Base-by-base conservation (phyloP, 306 rosid genomes). In the Canavalia gladiata region DNA sequence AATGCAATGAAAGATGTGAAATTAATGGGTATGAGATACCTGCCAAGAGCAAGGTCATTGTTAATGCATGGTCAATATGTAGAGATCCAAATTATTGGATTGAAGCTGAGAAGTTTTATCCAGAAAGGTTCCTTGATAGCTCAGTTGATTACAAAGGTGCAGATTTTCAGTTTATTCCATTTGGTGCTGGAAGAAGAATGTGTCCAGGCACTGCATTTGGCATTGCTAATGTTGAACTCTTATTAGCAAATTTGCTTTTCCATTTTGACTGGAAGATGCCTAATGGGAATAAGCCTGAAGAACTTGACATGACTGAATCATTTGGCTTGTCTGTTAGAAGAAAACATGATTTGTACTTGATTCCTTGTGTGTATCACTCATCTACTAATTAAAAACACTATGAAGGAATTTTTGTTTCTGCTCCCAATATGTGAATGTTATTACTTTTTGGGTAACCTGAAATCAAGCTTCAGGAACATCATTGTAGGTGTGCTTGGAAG, bases 1-100 rank as follows among this genome's bases (percentile, higher is more conserved):
- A 83, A 77, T 80, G 83, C 3, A 29, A 72, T 11, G 84, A 86
- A 63, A 84, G 65, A 8, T 81, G 79, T 76, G 72, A 75, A 57
- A 78, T 84, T 2, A 68, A 84, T 31, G 83, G 78, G 43, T 74
- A 67, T 52, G 77, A 84, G 55, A 75, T 37, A 37, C 41, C 41
- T 37, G 41, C 41, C 41, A 37, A 37, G 41, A 37, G 41, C 41
- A 37, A 37, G 41, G 41, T 37, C 2, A 37, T 37, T 37, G 41
- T 37, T 37, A 37, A 37, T 37, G 41, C 41, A 37, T 37, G 41
- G 41, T 37, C 41, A 37, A 37, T 37, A 37, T 37, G 41, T 37
- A 79, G 83, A 33, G 83, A 80, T 37, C 70, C 72, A 4, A 80
- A 4, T 1, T 35, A 71, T 29, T 80, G 83, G 83, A 5, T 0